Percentiles rank a stretch among this genome's conserved stretches.
Conservation (phyloP, 257 asterid genomes). For the Vinca minor region DNA sequence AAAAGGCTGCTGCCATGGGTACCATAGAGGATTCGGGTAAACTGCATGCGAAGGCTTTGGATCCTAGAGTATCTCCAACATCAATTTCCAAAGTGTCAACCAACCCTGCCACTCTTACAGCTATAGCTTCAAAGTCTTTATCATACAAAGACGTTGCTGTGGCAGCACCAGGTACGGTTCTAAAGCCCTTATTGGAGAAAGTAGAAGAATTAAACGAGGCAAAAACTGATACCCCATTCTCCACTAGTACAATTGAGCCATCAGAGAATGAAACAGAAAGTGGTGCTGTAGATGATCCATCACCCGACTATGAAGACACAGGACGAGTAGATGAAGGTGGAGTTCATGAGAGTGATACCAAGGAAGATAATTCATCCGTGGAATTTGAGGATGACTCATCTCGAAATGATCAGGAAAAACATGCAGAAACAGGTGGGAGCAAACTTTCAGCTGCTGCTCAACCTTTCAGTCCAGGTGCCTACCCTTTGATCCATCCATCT, state of each 20-base stretch:
- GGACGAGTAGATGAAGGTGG: slow-evolving; percentile 40
- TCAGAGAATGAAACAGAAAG: slow-evolving; percentile 37
- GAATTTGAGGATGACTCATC: slow-evolving; percentile 39
- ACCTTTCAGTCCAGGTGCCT: slow-evolving; percentile 81
- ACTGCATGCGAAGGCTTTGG: slow-evolving; percentile 33
- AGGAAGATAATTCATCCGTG: slow-evolving; percentile 28
- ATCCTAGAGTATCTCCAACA: slow-evolving; percentile 33
- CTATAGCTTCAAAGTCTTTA: slow-evolving; percentile 72
- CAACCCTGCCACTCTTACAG: slow-evolving; percentile 47
- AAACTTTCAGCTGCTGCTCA: slow-evolving; percentile 92
- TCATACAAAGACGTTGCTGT: slow-evolving; percentile 96
- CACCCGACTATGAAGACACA: slow-evolving; percentile 34
- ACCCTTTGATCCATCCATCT: slow-evolving; percentile 37
- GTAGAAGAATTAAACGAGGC: slow-evolving; percentile 62
- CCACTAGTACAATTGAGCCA: slow-evolving; percentile 53
- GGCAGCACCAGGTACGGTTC: slow-evolving; percentile 94
- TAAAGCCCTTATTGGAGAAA: slow-evolving; percentile 86
- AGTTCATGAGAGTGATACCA: slow-evolving; percentile 35
- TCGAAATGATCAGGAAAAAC: slow-evolving; percentile 43
- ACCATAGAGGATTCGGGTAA: slow-evolving; percentile 40
- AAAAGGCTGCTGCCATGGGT: slow-evolving; percentile 26
- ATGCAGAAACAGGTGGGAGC: slow-evolving; percentile 59
- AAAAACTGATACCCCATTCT: slow-evolving; percentile 45
- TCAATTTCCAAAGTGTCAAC: slow-evolving; percentile 41
- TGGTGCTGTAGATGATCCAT: slow-evolving; percentile 35